Evolutionary conservation across 208 protist genomes (phyloP), one percentile per base, ranked within the genome.

Genomic region (Zelonia costaricensis): DNA sequence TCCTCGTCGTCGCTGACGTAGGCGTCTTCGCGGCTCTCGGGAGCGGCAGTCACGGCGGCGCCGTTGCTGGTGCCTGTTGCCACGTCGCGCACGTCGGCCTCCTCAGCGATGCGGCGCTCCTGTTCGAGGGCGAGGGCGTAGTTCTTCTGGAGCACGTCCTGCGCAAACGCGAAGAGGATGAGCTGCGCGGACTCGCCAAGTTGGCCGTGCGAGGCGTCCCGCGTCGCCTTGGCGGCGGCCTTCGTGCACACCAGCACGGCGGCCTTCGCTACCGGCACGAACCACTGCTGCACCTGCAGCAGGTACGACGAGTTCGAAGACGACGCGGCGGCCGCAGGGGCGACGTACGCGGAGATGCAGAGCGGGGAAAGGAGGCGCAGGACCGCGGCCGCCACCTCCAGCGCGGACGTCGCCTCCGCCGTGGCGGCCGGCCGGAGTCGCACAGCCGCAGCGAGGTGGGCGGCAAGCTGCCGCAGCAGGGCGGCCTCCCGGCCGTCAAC

Each of bases 131-230:
- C 78, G 42, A 88, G 73, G 23, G 85, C 63, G 39, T 88, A 88
- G 62, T 94, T 79, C 65, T 93, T 93, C 69, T 93, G 84, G n/a
- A 93, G 71, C 15, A 92, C 66, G 47, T 96, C 91, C 47, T 96
- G 91, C 55, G 69, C 67, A 79, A 94, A 94, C 1, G 85, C 80
- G 57, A 92, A 86, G 27, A 92, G 63, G 25, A 84, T 39, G 4
- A 66, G 56, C 18, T 61, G 48, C 35, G 56, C 66, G 18, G 67
- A 25, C 36, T 79, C 61, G 12, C 25, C 28, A 10, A 51, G 25
- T 18, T 60, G 27, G 33, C 60, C 38, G 10, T 6, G 15, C 16
- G 22, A 28, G 9, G 20, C 39, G 25, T 25, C 13, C 20, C 10
- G 18, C 18, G 7, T 13, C 33, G 18, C 57, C 18, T 31, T 54